Evolutionary conservation across 2,329 filamentous ascomycete species (phyloP), one percentile per base, ranked within the genome.

Genomic region (Bipolaris victoriae): DNA sequence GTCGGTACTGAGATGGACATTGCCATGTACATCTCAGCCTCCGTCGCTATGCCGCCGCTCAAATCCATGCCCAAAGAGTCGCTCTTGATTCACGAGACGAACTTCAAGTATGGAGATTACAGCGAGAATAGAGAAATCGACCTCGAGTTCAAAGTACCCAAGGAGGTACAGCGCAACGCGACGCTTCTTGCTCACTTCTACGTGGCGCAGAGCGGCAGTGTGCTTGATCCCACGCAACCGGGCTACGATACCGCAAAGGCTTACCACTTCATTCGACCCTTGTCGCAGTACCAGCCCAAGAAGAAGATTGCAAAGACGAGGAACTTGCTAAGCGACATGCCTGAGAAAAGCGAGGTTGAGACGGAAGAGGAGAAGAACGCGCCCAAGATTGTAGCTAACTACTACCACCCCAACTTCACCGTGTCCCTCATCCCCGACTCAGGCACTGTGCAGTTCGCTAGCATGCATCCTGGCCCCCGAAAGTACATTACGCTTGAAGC

Each of bases 171-270:
- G 81, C 84, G 92, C 65, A 98, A 98, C 74, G 92, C 91, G 33
- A 97, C 94, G 1, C 84, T 99, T 9, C 97, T 91, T 88, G 94
- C 91, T 2, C 95, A 99, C 76, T 96, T 98, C 77, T 97, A 92
- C 69, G 81, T 98, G 59, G 91, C 87, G 10, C 85, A 96, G 63
- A 80, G 87, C 9, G 94, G 93, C 51, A 85, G 86, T 57, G 83
- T 85, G 54, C 80, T 97, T 31, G 94, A 98, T 70, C 94, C 94
- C 2, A 83, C 83, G 9, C 84, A 86, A 54, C 81, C 86, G 0
- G 83, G 82, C 56, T 99, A 91, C 75, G 90, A 96, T 73, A 80
- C 87, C 0, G 83, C 84, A 7, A 89, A 86, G 58, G 93, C 95
- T 2, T 92, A 92, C 70, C 88, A 96, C 74, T 96, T 97, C 74